Base-by-base conservation (phyloP, 2,329 filamentous ascomycete species). In the Ophiostoma perfectum region DNA sequence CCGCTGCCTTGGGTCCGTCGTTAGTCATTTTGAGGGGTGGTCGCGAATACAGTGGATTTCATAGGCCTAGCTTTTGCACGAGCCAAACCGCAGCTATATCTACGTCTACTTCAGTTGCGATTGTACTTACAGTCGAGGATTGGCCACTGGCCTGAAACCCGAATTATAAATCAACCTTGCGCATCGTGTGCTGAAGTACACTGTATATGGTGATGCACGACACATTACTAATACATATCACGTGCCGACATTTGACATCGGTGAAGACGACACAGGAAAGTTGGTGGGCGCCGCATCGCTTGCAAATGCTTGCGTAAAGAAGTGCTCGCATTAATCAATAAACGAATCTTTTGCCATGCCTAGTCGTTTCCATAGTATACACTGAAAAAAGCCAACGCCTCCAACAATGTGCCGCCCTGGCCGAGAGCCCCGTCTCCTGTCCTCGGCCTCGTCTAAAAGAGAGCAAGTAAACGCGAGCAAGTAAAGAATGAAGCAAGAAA, bases 281-380 rank as follows among this genome's bases (percentile, higher is more conserved):
- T 12, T 45, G 42, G 14, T 45, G 14, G 6, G 42, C 9, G 9
- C 52, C 9, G 9, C 52, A 63, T 18, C 36, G 14, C 4, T 2
- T 45, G 14, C 42, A 8, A 8, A 9, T 45, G 42, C 9, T 45
- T 45, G 42, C 42, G 14, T 45, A 45, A 11, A 12, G 47, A 52
- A 27, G 6, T 52, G 47, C 47, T 52, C n/a, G 47, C 47, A 52
- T 55, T 27, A 9, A 60, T 41, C 5, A 47, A 16, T 18, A 58
- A 14, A 9, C 11, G 39, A 62, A 62, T 69, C 58, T 69, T 67
- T 66, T 67, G 60, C 60, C 65, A 52, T 66, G 68, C 60, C 68
- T 60, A 52, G 58, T 69, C 65, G 60, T 66, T 52, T 66, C 64
- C 64, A 55, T 69, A 64, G 18, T 66, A 66, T 67, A 69, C 68